Base-by-base conservation (phyloP, 164 flowering plant species). In the Nelumbo lutea region DNA sequence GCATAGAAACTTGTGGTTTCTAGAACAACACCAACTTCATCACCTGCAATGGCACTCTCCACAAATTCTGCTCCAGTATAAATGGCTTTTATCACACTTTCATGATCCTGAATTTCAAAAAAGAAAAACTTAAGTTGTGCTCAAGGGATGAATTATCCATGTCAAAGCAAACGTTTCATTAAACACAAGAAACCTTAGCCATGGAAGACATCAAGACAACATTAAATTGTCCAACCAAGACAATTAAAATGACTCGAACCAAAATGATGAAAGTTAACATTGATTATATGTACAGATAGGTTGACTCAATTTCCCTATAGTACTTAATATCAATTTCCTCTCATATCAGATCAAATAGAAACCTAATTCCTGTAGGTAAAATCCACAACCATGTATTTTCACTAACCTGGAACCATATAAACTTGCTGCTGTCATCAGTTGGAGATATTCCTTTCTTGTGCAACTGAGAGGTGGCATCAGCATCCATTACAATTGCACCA, bases 1-100 rank as follows among this genome's bases (percentile, higher is more conserved):
- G 96, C 97, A 84, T 96, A 96, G 80, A 93, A 96, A 72, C 87
- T 87, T 8, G 98, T 88, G 51, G 81, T 83, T 61, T 84, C 92
- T 65, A 93, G 76, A 71, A 96, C 75, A 60, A 96, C 62, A 70
- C 97, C 98, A 80, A 88, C 86, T 78, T 91, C 95, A 66, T 67
- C 77, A 52, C 82, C 85, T 76, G 79, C 73, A 55, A 58, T 63
- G 59, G 75, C 82, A 80, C 77, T 80, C 68, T 86, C 88, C 77
- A 87, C n/a, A 73, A 84, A 93, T 46, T 84, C 85, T 55, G 79
- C 61, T 58, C 98, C 98, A 61, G 83, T 80, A 79, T 90, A 96
- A 53, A 96, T 88, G 68, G 98, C 98, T 82, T 83, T 90, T 58
- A 96, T 74, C 9, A 79, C 82, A 82, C 84, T 93, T 42, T 79